Evolutionary conservation across 1,284 basidiomycete species (phyloP).

Genomic region (Trichosporon coremiiforme): DNA sequence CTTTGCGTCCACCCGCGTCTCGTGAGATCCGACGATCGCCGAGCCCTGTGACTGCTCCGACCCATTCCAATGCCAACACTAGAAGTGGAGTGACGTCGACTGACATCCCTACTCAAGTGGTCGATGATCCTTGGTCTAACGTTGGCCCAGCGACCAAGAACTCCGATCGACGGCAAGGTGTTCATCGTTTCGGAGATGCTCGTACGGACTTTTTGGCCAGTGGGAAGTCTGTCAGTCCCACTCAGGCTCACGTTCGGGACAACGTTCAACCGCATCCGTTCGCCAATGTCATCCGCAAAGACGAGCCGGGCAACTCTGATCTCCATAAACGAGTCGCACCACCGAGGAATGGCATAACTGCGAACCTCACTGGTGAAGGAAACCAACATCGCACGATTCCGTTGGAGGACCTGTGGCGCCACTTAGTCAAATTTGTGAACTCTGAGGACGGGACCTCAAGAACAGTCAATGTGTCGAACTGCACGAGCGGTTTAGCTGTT

Average conservation of each 20-base stretch:
- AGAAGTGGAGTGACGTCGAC: background rate
- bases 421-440: constrained; percentile 81
- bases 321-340: background rate
- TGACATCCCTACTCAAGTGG: background rate
- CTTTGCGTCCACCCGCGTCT: background rate
- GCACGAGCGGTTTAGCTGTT: constrained; percentile 76
- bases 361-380: background rate
- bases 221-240: background rate
- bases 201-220: background rate
- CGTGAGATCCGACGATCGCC: constrained; percentile 11
- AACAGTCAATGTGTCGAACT: constrained; percentile 77
- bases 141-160: background rate
- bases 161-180: background rate
- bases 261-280: constrained; percentile 44
- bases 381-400: constrained; percentile 57
- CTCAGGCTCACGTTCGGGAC: background rate
- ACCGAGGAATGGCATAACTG: background rate
- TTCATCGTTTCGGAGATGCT: background rate
- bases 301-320: constrained; percentile 4
- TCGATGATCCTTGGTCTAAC: background rate
- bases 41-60: background rate
- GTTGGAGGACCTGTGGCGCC: constrained; percentile 74
- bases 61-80: background rate
- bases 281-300: constrained; percentile 28
- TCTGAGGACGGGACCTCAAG: constrained; percentile 73